These are phyloP conservation scores for Zoysia matrella DNA, from an alignment of 202 grass and related monocot genomes.

Conservation along the genomic window DNA sequence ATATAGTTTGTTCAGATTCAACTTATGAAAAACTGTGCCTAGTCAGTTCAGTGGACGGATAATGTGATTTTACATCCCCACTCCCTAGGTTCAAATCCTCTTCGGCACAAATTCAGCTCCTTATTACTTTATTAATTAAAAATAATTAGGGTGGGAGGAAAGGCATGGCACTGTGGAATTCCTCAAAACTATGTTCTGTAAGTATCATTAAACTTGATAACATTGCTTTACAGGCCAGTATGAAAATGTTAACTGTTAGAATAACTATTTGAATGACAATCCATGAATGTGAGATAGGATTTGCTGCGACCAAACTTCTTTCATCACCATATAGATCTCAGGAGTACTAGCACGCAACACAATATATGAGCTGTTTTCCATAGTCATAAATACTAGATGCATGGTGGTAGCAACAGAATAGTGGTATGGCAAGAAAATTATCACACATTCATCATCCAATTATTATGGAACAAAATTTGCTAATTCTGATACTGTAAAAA, in stretches of 20 bases:
- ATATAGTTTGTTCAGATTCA: conserved; percentile 25
- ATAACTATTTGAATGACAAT: conserved; percentile 8
- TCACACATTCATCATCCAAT: conserved; percentile 1
- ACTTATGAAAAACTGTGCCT: neutral
- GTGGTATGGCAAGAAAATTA: neutral
- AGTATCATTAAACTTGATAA: neutral
- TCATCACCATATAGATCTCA: neutral
- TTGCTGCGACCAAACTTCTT: conserved; percentile 27
- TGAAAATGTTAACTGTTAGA: conserved; percentile 17
- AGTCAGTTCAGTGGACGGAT: neutral
- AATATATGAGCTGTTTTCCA: neutral
- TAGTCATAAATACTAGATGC: neutral
- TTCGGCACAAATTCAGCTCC: no score
- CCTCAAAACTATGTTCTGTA: neutral
- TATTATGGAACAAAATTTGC: conserved; percentile 19
- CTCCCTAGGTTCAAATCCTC: no score
- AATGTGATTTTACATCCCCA: neutral
- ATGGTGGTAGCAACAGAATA: no score
- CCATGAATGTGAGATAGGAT: neutral
- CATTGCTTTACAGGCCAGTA: neutral
- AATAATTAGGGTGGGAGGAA: no score
- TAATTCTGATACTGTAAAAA: conserved; percentile 11
- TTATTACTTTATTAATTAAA: no score
- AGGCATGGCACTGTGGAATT: no score
- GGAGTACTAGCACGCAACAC: neutral